Base-by-base conservation (phyloP, 192 early-diverging fungal genomes). In the Phlyctochytrium bullatum region DNA sequence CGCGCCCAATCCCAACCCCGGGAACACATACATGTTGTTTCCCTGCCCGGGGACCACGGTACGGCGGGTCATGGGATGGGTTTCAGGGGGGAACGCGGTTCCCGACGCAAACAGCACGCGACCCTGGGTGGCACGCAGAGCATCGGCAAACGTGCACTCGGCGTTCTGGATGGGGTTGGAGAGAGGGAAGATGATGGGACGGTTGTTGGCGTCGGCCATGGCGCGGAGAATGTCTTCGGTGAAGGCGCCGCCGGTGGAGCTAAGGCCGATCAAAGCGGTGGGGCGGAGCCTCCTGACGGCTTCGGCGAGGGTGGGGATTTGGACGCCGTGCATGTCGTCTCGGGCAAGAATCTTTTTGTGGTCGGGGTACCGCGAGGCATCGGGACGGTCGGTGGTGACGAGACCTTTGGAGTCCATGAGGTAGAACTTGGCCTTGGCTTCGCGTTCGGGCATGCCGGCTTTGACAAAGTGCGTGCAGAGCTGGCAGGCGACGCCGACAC, bases 41-140 rank as follows among this genome's bases (percentile, higher is more conserved):
- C n/a, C n/a, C n/a, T n/a, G n/a, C n/a, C n/a, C n/a, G n/a, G n/a
- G n/a, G n/a, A n/a, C n/a, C n/a, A n/a, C n/a, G n/a, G n/a, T n/a
- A n/a, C n/a, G n/a, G n/a, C n/a, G n/a, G n/a, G n/a, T n/a, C n/a
- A n/a, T n/a, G n/a, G n/a, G n/a, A n/a, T n/a, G n/a, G n/a, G n/a
- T n/a, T 71, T 89, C 89, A 25, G 83, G 61, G 27, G 95, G 92
- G 83, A 98, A 98, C 2, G 89, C 92, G 4, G 95, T 97, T 58
- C 96, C 96, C 2, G 92, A 94, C 23, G 94, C 94, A 84, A 98
- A 98, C 58, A 98, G 87, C 24, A 94, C 95, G 59, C 87, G 81
- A 72, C 93, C 90, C 60, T 93, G 77, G 14, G 96, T 93, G 76
- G 76, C 73, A 52, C 76, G 74, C 90, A 98, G 92, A 52, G 96